These are phyloP conservation scores for Hygrophila difformis DNA, from an alignment of 257 asterid species.

Conservation along the genomic window DNA sequence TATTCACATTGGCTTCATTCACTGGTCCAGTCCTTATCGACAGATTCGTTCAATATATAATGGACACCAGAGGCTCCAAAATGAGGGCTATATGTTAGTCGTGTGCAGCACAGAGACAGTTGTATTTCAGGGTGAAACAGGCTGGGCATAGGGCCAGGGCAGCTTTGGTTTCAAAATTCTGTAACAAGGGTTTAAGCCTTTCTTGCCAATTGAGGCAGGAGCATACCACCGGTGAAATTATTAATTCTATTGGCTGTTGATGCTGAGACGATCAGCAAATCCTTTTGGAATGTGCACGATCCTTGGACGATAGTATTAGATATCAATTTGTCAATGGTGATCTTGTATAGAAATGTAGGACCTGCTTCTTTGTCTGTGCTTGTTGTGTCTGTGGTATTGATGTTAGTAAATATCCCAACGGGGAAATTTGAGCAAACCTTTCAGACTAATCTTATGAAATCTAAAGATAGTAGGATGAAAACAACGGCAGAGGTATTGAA, in stretches of 20 bases:
- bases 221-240: conserved; percentile 72
- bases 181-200: conserved; percentile 62
- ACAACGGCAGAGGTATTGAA: conserved; percentile 79
- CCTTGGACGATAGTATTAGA: conserved; percentile 72
- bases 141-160: conserved; percentile 77
- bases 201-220: conserved; percentile 65
- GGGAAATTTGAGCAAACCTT: conserved; percentile 55
- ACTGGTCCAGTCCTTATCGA: conserved; percentile 84
- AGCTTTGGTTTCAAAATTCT: conserved; percentile 66
- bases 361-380: conserved; percentile 66
- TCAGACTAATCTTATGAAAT: conserved; percentile 66
- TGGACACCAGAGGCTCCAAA: conserved; percentile 35
- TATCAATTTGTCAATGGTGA: conserved; percentile 43
- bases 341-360: conserved; percentile 68
- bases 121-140: conserved; percentile 61
- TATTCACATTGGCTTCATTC: conserved; percentile 42
- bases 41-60: conserved; percentile 58
- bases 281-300: conserved; percentile 77
- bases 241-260: conserved; percentile 80
- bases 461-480: conserved; percentile 84
- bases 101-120: conserved; percentile 59
- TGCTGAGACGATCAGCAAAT: conserved; percentile 76
- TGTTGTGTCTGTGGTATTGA: conserved; percentile 48
- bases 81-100: conserved; percentile 54
- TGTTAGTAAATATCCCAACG: conserved; percentile 65